Base-by-base conservation (phyloP, 225 moss, liverwort and hornwort genomes). In the Straminergon stramineum region DNA sequence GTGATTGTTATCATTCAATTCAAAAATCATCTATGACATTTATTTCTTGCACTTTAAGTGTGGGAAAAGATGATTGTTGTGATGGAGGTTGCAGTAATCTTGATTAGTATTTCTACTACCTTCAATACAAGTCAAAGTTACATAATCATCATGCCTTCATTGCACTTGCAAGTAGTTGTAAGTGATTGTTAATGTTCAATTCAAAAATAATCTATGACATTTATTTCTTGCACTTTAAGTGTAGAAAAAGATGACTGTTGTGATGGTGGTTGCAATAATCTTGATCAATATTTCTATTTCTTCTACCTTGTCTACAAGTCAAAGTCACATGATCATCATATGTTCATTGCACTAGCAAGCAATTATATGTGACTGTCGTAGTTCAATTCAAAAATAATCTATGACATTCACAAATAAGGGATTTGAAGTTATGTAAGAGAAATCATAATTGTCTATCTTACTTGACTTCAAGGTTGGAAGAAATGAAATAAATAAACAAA, bases 71-170 rank as follows among this genome's bases (percentile, higher is more conserved):
- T 21, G 63, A 63, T 0, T 10, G 15, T 82, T 48, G 43, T 62
- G 22, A 48, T 23, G 32, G 19, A 0, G 0, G 2, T 22, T 63
- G 34, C 4, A 63, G 2, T 63, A 15, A 22, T 63, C 22, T 43
- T 82, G 15, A 63, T 14, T 10, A 48, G 10, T 15, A 62, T 62
- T 13, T 82, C 43, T 31, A 56, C 62, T 43, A 31, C 21, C 62
- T 0, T 62, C 0, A 37, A 1, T 35, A 79, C 5, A 0, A 16
- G 4, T n/a, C 26, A 79, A 37, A 26, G 26, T 57, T 1, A 26
- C 1, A 56, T 37, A 24, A 37, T 15, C 55, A 35, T 55, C 6
- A 24, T 27, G 6, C 39, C 18, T 58, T 80, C 11, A 18, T 39
- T 39, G 17, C 2, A 27, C 1, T 79, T 19, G 3, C 7, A 79